Evolutionary conservation across 352 stramenopile species (phyloP).

Genomic region (Pythium periplocum): DNA sequence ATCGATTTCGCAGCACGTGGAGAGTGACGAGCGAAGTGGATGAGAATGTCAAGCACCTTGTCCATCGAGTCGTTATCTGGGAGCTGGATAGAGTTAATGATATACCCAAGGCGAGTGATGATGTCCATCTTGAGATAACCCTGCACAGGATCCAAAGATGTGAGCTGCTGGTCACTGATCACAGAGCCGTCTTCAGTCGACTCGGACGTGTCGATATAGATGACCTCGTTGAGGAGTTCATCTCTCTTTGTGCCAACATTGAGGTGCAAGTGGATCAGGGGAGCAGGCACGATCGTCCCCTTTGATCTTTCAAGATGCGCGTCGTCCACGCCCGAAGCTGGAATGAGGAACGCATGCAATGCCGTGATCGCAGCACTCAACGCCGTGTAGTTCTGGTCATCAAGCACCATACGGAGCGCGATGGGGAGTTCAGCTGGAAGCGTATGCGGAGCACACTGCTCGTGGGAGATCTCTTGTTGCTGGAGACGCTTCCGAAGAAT

Average conservation of each 20-base stretch:
- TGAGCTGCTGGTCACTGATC: conserved; percentile 24
- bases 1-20: conserved; percentile 13
- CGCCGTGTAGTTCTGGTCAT: conserved; percentile 32
- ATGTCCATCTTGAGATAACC: conserved; percentile 27
- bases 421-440: conserved; percentile 20
- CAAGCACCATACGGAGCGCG: conserved; percentile 22
- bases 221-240: conserved; percentile 18
- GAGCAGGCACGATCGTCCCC: conserved; percentile 6
- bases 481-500: conserved; percentile 42
- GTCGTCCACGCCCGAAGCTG: not conserved
- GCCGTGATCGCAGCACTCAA: conserved; percentile 21
- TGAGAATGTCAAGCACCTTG: conserved; percentile 26
- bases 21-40: conserved; percentile 23
- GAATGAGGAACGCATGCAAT: conserved; percentile 22
- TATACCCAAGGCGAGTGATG: conserved; percentile 18
- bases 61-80: conserved; percentile 14
- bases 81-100: conserved; percentile 18
- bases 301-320: conserved; percentile 4
- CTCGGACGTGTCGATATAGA: conserved; percentile 20
- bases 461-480: not conserved
- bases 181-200: conserved; percentile 16
- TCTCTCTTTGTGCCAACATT: conserved; percentile 12
- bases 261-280: conserved; percentile 14
- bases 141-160: conserved; percentile 24
- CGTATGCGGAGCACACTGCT: not conserved